A percentile compares a stretch with the other conserved stretches of the same genome.
Conservation (phyloP, 192 early-diverging fungal genomes). For the Allomyces javanicus region DNA sequence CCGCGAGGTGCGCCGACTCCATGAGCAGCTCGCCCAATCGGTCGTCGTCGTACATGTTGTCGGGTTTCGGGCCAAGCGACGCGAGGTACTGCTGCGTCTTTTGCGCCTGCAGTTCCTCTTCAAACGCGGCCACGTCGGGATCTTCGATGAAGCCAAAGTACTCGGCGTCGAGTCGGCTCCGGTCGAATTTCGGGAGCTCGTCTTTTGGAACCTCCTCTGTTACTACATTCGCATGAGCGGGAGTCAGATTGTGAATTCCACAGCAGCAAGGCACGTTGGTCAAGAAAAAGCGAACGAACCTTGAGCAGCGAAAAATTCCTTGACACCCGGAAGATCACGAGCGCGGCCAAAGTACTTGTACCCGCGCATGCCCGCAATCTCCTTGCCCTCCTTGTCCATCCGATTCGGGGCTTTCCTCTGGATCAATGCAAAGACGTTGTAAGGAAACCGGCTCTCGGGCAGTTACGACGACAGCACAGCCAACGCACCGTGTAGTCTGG, state of each 20-base stretch:
- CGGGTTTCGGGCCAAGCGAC: slow-evolving; percentile 1
- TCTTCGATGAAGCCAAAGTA: not conserved
- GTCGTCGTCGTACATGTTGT: slow-evolving; percentile 4
- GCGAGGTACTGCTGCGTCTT: slow-evolving; percentile 7
- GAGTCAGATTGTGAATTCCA: not conserved
- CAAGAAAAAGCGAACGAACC: not conserved
- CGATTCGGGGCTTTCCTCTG: not conserved
- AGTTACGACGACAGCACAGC: not conserved
- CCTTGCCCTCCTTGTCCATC: slow-evolving; percentile 31
- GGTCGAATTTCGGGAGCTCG: not conserved
- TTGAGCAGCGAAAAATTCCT: slow-evolving; percentile 51
- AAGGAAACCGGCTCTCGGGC: too few species aligned
- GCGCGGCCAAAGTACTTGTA: slow-evolving; percentile 97
- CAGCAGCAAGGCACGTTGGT: not conserved
- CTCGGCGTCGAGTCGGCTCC: not conserved
- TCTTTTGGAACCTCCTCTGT: slow-evolving; percentile 1
- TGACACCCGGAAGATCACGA: slow-evolving; percentile 78
- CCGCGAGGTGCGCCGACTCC: slow-evolving; percentile 13
- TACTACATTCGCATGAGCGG: not conserved
- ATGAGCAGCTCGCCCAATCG: slow-evolving; percentile 11
- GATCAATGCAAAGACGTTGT: not conserved
- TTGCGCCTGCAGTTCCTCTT: slow-evolving; percentile 8
- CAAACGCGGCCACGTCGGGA: slow-evolving; percentile 9
- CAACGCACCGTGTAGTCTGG: slow-evolving; percentile 60
- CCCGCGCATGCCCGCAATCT: slow-evolving; percentile 70